These are phyloP conservation scores for Lipomyces chichibuensis DNA, from an alignment of 805 yeast genomes.

Conservation along the genomic window DNA sequence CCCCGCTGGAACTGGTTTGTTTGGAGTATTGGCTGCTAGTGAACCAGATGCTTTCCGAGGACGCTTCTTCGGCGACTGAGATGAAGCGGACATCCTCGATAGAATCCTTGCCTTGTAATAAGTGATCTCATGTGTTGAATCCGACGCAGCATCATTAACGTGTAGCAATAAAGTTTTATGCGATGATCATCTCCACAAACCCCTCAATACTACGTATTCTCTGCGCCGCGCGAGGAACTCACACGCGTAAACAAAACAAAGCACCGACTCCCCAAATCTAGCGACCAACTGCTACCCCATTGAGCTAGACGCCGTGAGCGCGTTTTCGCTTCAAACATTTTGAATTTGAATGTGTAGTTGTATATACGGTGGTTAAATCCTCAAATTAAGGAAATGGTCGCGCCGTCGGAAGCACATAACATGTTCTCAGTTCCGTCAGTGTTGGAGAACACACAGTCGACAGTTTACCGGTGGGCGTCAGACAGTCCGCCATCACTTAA, in stretches of 20 bases:
- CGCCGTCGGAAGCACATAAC: neutral
- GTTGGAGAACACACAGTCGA: constrained; percentile 23
- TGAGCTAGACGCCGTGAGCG: neutral
- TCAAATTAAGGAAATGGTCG: neutral
- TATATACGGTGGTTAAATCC: neutral
- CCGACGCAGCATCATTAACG: neutral
- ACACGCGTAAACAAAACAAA: neutral
- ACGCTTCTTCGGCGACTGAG: constrained; percentile 16
- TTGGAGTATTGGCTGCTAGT: neutral
- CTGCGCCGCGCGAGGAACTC: neutral
- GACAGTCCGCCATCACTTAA: constrained; percentile 20
- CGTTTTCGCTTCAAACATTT: neutral
- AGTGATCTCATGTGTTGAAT: neutral
- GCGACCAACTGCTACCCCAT: neutral
- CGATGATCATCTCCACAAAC: neutral
- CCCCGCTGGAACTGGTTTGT: neutral
- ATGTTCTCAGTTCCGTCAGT: constrained; percentile 16
- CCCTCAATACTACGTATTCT: neutral
- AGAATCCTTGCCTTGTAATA: neutral
- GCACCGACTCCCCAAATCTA: neutral
- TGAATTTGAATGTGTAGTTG: neutral
- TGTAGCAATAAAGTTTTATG: no score
- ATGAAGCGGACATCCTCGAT: constrained; percentile 1
- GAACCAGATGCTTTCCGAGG: constrained; percentile 9
- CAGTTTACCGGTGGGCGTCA: constrained; percentile 31